Base-by-base conservation (phyloP, 495 filamentous ascomycete genomes). In the Talaromyces liani region DNA sequence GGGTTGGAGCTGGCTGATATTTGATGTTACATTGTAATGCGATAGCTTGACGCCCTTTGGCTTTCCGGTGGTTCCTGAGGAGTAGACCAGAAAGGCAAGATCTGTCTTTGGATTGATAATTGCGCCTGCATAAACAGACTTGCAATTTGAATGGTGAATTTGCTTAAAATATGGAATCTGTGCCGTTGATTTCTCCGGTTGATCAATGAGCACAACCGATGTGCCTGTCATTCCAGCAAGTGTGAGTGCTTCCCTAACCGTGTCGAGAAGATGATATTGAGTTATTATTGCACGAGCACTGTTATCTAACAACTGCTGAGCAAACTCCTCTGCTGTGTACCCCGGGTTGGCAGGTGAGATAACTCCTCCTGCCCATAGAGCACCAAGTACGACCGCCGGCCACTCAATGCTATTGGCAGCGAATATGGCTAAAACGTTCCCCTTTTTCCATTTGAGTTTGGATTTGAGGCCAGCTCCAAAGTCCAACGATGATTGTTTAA, bases 31-130 rank as follows among this genome's bases (percentile, higher is more conserved):
- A 69, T 94, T 94, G 51, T 67, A 64, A 71, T 95, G 91, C 34
- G 79, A 85, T 5, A 94, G 72, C 82, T 87, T 87, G 27, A 63
- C 93, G 18, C 93, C 93, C 75, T 98, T 97, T 2, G 94, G 93
- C 61, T 90, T 74, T 14, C 93, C 93, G 0, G 93, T 97, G 0
- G 93, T 97, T n/a, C 93, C 93, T 36, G 87, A 91, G 34, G 84
- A 89, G 74, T 97, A 98, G 64, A 91, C 91, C 65, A 93, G 78
- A 77, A 65, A 94, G 77, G 84, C 68, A 6, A 85, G 65, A 66
- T 84, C 81, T 12, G 33, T 36, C 33, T 36, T 36, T 12, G 33
- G 33, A 36, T 36, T 12, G 33, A 36, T 36, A 3, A 1, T 36
- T 3, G 1, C 9, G 1, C 9, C 33, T 36, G 49, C 77, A 78